A percentile compares a stretch with the other conserved stretches of the same genome.
Conservation (phyloP, 768 basidiomycete genomes). For the Phallus indusiatus region DNA sequence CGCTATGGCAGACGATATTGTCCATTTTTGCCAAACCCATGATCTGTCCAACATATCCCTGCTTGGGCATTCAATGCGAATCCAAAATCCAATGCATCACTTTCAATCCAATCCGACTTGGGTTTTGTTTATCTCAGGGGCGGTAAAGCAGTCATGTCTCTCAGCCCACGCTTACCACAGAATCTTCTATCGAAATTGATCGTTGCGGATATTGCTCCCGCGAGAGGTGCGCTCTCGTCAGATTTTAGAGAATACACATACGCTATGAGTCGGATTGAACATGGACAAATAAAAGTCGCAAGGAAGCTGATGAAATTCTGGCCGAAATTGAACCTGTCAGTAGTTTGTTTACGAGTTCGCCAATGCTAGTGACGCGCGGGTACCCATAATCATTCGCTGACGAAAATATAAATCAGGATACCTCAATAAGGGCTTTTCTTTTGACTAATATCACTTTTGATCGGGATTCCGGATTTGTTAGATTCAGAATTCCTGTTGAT, state of each 20-base stretch:
- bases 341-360: background rate
- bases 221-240: slow-evolving; percentile 40
- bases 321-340: slow-evolving; percentile 52
- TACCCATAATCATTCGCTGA: too few relatives aligned
- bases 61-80: slow-evolving; percentile 87
- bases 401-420: too few relatives aligned
- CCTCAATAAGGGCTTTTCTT: slow-evolving; percentile 69
- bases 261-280: slow-evolving; percentile 68
- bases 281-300: slow-evolving; percentile 46
- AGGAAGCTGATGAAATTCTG: slow-evolving; percentile 62
- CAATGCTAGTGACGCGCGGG: too few relatives aligned
- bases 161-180: slow-evolving; percentile 31
- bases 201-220: slow-evolving; percentile 77
- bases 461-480: slow-evolving; percentile 28
- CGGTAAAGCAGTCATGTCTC: slow-evolving; percentile 70
- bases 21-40: slow-evolving; percentile 50
- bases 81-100: slow-evolving; percentile 2
- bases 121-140: too few relatives aligned
- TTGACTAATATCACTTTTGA: slow-evolving; percentile 66
- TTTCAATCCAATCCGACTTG: too few relatives aligned
- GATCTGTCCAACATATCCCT: slow-evolving; percentile 58
- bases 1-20: slow-evolving; percentile 73
- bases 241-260: slow-evolving; percentile 62
- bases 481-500: slow-evolving; percentile 66
- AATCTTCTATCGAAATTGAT: slow-evolving; percentile 47